Percentiles rank a stretch among this genome's conserved stretches.
Evolutionary conservation across 2,329 filamentous ascomycete genomes (phyloP).

Genomic region (Fusarium azukiicola): DNA sequence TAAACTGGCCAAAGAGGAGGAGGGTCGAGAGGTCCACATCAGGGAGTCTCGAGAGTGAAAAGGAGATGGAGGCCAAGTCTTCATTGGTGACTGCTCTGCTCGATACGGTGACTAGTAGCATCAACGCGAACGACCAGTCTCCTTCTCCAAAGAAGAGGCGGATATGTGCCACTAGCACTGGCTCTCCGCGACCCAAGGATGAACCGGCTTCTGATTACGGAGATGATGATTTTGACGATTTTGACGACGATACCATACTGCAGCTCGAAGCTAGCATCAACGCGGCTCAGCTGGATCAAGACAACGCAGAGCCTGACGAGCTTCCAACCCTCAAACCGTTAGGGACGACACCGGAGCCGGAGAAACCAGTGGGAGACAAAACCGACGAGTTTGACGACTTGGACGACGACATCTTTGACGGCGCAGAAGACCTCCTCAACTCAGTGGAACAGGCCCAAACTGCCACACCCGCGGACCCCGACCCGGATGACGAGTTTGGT

Average conservation of each 20-base stretch:
- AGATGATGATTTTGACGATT: constrained; percentile 78
- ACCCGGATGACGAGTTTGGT: constrained; percentile 60
- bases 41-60: constrained; percentile 57
- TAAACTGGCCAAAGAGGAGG: constrained; percentile 86
- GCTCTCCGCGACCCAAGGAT: constrained; percentile 47
- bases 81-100: constrained; percentile 82
- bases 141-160: constrained; percentile 69
- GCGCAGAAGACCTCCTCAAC: constrained; percentile 62
- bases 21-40: constrained; percentile 74
- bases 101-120: constrained; percentile 80
- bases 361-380: not conserved
- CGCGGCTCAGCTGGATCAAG: constrained; percentile 52
- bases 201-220: constrained; percentile 68
- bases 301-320: not conserved
- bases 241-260: constrained; percentile 80
- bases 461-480: constrained; percentile 28
- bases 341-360: constrained; percentile 23
- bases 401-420: constrained; percentile 80
- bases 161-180: constrained; percentile 44
- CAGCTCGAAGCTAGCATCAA: constrained; percentile 72
- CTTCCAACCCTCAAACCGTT: not conserved
- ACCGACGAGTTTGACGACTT: constrained; percentile 83
- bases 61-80: constrained; percentile 72
- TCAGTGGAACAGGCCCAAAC: constrained; percentile 44
- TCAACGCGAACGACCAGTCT: constrained; percentile 68